Base-by-base conservation (phyloP, 805 yeast species). In the Alloascoidea africana region DNA sequence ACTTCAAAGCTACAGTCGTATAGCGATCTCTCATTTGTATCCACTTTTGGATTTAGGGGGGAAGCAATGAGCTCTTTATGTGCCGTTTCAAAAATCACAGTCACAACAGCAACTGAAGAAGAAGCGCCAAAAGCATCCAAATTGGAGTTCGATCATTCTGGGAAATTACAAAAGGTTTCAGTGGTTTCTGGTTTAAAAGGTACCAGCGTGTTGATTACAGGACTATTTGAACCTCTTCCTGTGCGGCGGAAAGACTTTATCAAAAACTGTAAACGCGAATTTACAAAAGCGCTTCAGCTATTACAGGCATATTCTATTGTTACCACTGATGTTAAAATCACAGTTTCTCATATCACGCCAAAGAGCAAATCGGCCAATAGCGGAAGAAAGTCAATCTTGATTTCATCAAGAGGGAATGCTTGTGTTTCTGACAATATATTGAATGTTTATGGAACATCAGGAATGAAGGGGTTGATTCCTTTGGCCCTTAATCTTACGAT, bases 231-330 rank as follows among this genome's bases (percentile, higher is more conserved):
- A 5, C 66, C 60, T 37, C 55, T 87, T 38, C 97, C 97, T 0
- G 98, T 93, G 4, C 63, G 99, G 41, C 63, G 73, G 36, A 78
- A 75, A 48, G 86, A 82, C 44, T 68, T 87, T 36, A 65, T 62
- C 14, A 82, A 75, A 49, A 77, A 80, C 45, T 49, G 60, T 30
- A 82, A 73, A 49, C 65, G 76, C 40, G 95, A 86, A 51, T 85
- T 77, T 56, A 64, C 73, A 35, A 80, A 76, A 48, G 65, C 83
- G n/a, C 49, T 89, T 2, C 51, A 59, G 0, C 48, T 79, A 32
- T 46, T 91, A 2, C 91, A 74, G 46, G 69, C 70, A 32, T 83
- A 86, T 58, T 67, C 84, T 11, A 47, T 91, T 3, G 70, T 82
- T 4, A 60, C 66, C 42, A 58, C 73, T 2, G 58, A 63, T 3